These are phyloP conservation scores for Trypanosomatidae sp. DNA, from an alignment of 208 protist species.

Conservation along the genomic window DNA sequence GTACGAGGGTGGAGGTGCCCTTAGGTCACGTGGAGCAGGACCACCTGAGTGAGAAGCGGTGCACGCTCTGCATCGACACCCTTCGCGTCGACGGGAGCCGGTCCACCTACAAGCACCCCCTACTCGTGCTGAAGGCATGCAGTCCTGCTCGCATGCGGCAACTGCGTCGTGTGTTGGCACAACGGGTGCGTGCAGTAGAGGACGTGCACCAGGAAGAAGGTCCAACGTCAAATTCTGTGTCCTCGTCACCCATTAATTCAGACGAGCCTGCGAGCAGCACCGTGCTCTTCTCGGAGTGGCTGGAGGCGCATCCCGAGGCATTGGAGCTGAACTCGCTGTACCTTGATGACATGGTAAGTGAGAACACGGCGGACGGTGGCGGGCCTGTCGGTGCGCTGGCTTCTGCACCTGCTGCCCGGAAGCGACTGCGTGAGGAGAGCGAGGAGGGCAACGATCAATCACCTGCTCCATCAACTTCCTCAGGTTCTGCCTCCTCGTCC, in stretches of 20 bases:
- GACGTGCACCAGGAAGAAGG: background rate
- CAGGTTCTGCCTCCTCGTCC: background rate
- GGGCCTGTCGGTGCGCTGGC: too few relatives aligned
- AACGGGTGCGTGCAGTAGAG: background rate
- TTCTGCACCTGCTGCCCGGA: too few relatives aligned
- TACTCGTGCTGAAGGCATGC: slow-evolving; percentile 44
- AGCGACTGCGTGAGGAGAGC: slow-evolving; percentile 15
- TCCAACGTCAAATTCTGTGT: background rate
- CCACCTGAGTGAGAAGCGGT: slow-evolving; percentile 40
- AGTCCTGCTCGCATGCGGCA: slow-evolving; percentile 4
- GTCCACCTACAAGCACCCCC: slow-evolving; percentile 33
- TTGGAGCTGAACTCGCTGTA: slow-evolving; percentile 45
- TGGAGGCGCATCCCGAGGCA: slow-evolving; percentile 49
- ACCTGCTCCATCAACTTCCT: too few relatives aligned
- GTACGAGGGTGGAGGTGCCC: slow-evolving; percentile 29
- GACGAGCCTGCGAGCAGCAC: too few relatives aligned
- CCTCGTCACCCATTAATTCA: background rate
- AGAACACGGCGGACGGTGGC: too few relatives aligned
- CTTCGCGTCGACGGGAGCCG: slow-evolving; percentile 45
- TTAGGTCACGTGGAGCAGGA: slow-evolving; percentile 56
- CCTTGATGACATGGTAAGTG: slow-evolving; percentile 8
- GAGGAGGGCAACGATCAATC: background rate
- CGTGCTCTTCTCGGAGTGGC: slow-evolving; percentile 55
- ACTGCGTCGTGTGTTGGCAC: slow-evolving; percentile 5
- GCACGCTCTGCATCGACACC: slow-evolving; percentile 63